Evolutionary conservation across 2,329 filamentous ascomycete species (phyloP).

Genomic region (Piedraia hortae): DNA sequence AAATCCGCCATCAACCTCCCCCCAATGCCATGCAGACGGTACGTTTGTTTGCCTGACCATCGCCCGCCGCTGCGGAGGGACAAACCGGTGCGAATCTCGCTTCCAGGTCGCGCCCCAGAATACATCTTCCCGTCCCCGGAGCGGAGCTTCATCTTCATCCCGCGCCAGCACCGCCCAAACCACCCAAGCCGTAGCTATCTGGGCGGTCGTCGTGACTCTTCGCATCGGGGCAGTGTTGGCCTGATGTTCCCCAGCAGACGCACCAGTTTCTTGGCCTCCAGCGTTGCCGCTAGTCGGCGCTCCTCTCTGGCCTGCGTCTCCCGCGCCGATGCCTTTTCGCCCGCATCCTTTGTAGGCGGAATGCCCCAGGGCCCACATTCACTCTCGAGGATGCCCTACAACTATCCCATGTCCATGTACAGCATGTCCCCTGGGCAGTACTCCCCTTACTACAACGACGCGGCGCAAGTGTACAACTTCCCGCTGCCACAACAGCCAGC

Average conservation of each 20-base stretch:
- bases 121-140: slow-evolving; percentile 82
- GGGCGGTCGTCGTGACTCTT: slow-evolving; percentile 15
- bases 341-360: slow-evolving; percentile 34
- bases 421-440: slow-evolving; percentile 13
- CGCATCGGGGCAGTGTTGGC: slow-evolving; percentile 44
- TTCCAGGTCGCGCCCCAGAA: slow-evolving; percentile 50
- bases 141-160: slow-evolving; percentile 93
- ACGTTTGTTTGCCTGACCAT: slow-evolving; percentile 84
- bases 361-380: slow-evolving; percentile 32
- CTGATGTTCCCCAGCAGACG: slow-evolving; percentile 40
- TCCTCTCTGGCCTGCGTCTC: slow-evolving; percentile 48
- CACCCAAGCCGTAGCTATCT: slow-evolving; percentile 24
- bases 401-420: slow-evolving; percentile 12
- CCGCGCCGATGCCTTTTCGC: slow-evolving; percentile 52
- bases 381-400: slow-evolving; percentile 58
- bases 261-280: slow-evolving; percentile 69
- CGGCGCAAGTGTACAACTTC: slow-evolving; percentile 25
- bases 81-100: slow-evolving; percentile 81
- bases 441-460: slow-evolving; percentile 22
- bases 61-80: slow-evolving; percentile 79
- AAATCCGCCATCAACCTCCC: slow-evolving; percentile 41
- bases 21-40: slow-evolving; percentile 58
- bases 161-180: slow-evolving; percentile 72
- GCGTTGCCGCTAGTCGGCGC: slow-evolving; percentile 62
- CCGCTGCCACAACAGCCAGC: slow-evolving; percentile 26